Percentiles rank a stretch among this genome's conserved stretches.
phyloP scores from a whole-genome alignment of 108 stramenopile species.

The Pseudonitzschia multiseries region DNA sequence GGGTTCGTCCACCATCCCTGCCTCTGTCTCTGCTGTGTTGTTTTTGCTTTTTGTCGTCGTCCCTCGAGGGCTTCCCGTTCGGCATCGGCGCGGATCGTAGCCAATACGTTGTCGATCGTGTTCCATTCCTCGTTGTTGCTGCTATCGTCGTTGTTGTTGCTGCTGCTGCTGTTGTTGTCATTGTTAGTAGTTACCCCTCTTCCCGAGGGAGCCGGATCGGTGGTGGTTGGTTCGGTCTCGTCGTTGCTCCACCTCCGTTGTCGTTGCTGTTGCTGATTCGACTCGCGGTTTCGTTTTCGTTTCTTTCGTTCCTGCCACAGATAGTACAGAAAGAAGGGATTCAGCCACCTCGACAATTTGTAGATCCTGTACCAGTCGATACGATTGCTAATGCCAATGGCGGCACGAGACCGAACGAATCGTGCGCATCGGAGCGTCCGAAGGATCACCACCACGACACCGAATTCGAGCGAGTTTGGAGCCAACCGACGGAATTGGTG shows the following conservation, averaged over 20 bases:
- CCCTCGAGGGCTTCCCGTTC: neutral
- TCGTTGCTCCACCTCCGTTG: too few species aligned
- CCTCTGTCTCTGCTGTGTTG: too few species aligned
- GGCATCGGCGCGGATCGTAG: neutral
- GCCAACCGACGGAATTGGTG: neutral
- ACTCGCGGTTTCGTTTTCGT: neutral
- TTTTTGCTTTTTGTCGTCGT: too few species aligned
- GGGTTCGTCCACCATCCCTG: neutral
- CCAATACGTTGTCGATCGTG: neutral
- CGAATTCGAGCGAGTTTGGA: slow-evolving; percentile 24
- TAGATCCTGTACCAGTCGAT: slow-evolving; percentile 9
- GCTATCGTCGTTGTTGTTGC: too few species aligned
- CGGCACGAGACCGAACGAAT: slow-evolving; percentile 58
- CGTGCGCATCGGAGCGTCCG: slow-evolving; percentile 62
- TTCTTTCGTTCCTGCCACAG: neutral
- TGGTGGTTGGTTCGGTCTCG: too few species aligned
- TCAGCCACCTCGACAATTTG: neutral
- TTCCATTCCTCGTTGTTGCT: too few species aligned
- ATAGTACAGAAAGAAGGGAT: neutral
- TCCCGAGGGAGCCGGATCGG: too few species aligned
- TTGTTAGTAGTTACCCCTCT: too few species aligned
- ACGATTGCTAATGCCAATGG: slow-evolving; percentile 39
- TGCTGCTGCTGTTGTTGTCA: too few species aligned
- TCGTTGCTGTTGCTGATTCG: too few species aligned
- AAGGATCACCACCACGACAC: slow-evolving; percentile 50